Evolutionary conservation across 768 basidiomycete genomes (phyloP).

Genomic region (Rhodotorula babjevae): DNA sequence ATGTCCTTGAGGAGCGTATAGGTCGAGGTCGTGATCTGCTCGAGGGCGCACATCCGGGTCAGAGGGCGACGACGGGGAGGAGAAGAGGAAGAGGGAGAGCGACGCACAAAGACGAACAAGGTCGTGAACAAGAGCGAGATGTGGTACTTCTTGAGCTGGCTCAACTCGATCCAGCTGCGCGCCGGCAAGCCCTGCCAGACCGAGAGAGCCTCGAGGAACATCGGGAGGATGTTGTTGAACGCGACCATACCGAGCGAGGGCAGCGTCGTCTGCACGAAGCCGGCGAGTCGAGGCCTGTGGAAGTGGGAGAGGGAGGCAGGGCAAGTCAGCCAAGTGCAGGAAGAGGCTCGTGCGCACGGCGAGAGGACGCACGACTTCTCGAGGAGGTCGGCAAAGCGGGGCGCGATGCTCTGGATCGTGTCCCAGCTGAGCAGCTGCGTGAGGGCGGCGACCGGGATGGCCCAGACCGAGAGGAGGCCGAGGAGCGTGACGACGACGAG

Average conservation of each 20-base stretch:
- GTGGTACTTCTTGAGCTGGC: conserved; percentile 71
- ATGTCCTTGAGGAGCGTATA: conserved; percentile 76
- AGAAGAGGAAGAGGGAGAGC: background rate
- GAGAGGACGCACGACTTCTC: conserved; percentile 57
- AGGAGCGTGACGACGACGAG: conserved; percentile 66
- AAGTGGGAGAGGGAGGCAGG: no score
- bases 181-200: conserved; percentile 88
- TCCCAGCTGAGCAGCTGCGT: conserved; percentile 83
- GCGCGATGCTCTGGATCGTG: conserved; percentile 84
- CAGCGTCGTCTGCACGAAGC: conserved; percentile 88
- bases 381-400: conserved; percentile 80
- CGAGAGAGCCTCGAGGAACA: conserved; percentile 77
- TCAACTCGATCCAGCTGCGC: conserved; percentile 88
- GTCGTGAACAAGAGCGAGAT: conserved; percentile 37
- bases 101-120: conserved; percentile 38
- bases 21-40: conserved; percentile 40
- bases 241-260: conserved; percentile 85
- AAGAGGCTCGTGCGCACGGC: background rate
- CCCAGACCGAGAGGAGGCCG: conserved; percentile 81
- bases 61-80: no score
- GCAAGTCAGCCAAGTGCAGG: background rate
- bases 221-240: conserved; percentile 82
- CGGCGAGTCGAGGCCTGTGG: conserved; percentile 53
- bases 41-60: no score
- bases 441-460: conserved; percentile 80